phyloP scores from a whole-genome alignment of 805 yeast species.

The Candida taoyuanica region DNA sequence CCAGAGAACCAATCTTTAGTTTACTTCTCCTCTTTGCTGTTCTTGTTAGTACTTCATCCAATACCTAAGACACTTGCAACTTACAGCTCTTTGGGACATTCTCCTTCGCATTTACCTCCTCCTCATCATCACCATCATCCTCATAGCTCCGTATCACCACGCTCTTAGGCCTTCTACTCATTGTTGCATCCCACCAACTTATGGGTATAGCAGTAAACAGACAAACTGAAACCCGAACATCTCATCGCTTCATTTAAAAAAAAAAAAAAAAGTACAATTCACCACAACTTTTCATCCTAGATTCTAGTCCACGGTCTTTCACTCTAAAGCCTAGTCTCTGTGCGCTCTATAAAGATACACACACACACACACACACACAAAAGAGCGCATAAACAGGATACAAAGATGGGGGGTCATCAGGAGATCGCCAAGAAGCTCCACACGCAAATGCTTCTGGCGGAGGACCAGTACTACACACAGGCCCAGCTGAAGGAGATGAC shows the following conservation, averaged over 20 bases:
- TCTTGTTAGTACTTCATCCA: too few species aligned
- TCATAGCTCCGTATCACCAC: conserved; percentile 12
- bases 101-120: conserved; percentile 7
- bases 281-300: background rate
- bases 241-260: background rate
- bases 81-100: background rate
- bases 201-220: background rate
- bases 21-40: background rate
- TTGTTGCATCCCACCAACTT: too few species aligned
- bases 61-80: too few species aligned
- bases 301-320: too few species aligned
- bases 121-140: conserved; percentile 15
- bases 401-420: background rate
- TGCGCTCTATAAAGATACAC: background rate
- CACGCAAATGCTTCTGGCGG: conserved; percentile 51
- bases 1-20: conserved; percentile 2
- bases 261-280: background rate
- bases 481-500: conserved; percentile 55
- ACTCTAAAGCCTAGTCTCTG: too few species aligned
- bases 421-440: conserved; percentile 42
- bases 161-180: conserved; percentile 22
- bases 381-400: too few species aligned
- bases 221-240: background rate
- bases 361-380: background rate
- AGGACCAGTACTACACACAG: conserved; percentile 57